Evolutionary conservation across 1,284 basidiomycete species (phyloP).

Genomic region (Fistulina hepatica): DNA sequence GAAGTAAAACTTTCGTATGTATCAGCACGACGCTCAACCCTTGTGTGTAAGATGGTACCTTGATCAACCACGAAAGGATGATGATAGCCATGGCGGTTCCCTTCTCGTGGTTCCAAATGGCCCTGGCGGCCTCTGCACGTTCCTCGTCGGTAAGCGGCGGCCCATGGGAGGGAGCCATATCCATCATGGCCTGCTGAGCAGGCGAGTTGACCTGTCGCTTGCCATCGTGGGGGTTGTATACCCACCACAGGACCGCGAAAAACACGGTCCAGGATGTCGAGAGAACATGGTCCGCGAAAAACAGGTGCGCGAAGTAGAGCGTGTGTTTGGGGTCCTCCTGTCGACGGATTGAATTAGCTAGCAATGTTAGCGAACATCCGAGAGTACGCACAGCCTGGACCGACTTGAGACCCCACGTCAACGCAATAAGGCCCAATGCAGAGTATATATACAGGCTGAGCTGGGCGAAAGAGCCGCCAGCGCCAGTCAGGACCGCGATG

Average conservation of each 20-base stretch:
- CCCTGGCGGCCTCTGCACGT: conserved; percentile 59
- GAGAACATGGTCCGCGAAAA: conserved; percentile 86
- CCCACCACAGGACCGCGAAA: conserved; percentile 87
- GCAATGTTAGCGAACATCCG: conserved; percentile 7
- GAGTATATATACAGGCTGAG: conserved; percentile 92
- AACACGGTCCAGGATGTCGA: conserved; percentile 88
- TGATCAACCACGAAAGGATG: conserved; percentile 75
- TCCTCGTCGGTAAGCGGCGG: conserved; percentile 52
- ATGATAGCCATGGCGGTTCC: conserved; percentile 72
- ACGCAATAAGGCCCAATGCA: conserved; percentile 67
- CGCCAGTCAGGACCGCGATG: conserved; percentile 78
- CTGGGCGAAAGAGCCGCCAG: conserved; percentile 83
- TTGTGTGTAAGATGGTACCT: conserved; percentile 40
- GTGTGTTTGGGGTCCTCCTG: conserved; percentile 82
- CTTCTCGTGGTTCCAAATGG: conserved; percentile 88
- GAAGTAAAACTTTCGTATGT: conserved; percentile 74
- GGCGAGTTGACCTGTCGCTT: conserved; percentile 66
- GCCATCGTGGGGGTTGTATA: conserved; percentile 86
- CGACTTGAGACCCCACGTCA: conserved; percentile 82
- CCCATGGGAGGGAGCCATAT: conserved; percentile 37
- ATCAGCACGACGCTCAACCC: conserved; percentile 6
- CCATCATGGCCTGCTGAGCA: conserved; percentile 77
- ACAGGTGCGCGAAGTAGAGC: conserved; percentile 87
- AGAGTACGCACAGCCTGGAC: conserved; percentile 58
- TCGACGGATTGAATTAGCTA: conserved; percentile 5